These are phyloP conservation scores for Microcyclosporella mali DNA, from an alignment of 2,329 filamentous ascomycete genomes.

Conservation along the genomic window DNA sequence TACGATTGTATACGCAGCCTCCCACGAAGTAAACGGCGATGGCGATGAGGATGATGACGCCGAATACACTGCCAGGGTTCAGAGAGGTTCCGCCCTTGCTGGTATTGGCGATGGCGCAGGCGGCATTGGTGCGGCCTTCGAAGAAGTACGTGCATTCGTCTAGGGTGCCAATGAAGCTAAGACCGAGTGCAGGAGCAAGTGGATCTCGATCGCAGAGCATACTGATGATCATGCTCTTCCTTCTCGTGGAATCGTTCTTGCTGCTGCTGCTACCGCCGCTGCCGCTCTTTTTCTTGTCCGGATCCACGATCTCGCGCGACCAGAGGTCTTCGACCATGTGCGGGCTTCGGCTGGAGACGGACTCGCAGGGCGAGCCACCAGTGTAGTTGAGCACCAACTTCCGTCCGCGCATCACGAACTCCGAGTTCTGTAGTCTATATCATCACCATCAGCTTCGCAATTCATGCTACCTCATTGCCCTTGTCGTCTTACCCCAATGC, in stretches of 20 bases:
- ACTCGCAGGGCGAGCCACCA: slow-evolving; percentile 43
- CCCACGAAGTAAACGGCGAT: slow-evolving; percentile 84
- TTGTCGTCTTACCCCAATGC: slow-evolving; percentile 64
- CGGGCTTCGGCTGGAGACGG: slow-evolving; percentile 25
- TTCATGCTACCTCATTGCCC: not conserved
- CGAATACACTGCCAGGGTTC: slow-evolving; percentile 72
- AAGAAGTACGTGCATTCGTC: slow-evolving; percentile 96
- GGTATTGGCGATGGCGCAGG: slow-evolving; percentile 65
- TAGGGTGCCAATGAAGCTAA: slow-evolving; percentile 75
- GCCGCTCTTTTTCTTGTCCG: slow-evolving; percentile 28
- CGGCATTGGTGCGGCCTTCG: slow-evolving; percentile 78
- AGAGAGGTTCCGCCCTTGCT: slow-evolving; percentile 47
- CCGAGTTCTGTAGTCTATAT: slow-evolving; percentile 51
- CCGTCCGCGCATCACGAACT: slow-evolving; percentile 56
- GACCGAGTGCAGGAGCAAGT: slow-evolving; percentile 57
- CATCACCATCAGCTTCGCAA: not conserved
- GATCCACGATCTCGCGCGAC: slow-evolving; percentile 36
- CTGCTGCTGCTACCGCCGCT: slow-evolving; percentile 33
- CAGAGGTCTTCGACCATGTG: slow-evolving; percentile 21
- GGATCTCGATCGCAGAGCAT: slow-evolving; percentile 88
- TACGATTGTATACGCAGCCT: slow-evolving; percentile 91
- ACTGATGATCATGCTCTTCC: slow-evolving; percentile 80
- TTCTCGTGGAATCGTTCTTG: slow-evolving; percentile 53
- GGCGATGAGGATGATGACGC: slow-evolving; percentile 72
- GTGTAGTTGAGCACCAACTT: slow-evolving; percentile 53